Evolutionary conservation across 2,329 filamentous ascomycete species (phyloP).

Genomic region (Pleurostoma richardsiae): DNA sequence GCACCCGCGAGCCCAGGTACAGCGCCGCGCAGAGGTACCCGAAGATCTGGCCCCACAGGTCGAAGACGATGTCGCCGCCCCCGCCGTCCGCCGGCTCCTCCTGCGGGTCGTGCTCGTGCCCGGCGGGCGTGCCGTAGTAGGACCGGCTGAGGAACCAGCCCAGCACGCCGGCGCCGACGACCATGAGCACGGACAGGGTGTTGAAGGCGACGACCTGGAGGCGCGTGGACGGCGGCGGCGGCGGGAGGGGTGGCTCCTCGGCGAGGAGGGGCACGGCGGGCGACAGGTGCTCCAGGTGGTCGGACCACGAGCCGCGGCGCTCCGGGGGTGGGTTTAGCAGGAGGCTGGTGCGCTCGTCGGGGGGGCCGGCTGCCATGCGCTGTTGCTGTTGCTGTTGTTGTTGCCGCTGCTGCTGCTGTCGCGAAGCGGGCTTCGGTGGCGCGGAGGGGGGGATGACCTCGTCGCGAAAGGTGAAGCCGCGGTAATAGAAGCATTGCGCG

Average conservation of each 20-base stretch:
- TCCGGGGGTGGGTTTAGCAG: slow-evolving; percentile 39
- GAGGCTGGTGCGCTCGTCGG: slow-evolving; percentile 49
- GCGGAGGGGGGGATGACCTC: slow-evolving; percentile 34
- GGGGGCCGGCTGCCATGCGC: slow-evolving; percentile 25
- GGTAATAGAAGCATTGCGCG: slow-evolving; percentile 91
- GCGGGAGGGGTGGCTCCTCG: slow-evolving; percentile 35
- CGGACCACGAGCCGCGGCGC: slow-evolving; percentile 51
- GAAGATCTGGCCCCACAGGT: slow-evolving; percentile 78
- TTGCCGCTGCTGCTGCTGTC: slow-evolving; percentile 1
- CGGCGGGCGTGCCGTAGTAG: slow-evolving; percentile 31
- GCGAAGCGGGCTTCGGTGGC: slow-evolving; percentile 15
- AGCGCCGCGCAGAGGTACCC: slow-evolving; percentile 87
- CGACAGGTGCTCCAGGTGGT: slow-evolving; percentile 63
- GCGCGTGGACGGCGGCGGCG: slow-evolving; percentile 38
- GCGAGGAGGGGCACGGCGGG: slow-evolving; percentile 75
- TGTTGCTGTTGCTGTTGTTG: slow-evolving; percentile 1
- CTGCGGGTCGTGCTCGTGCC: slow-evolving; percentile 38
- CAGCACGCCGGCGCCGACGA: slow-evolving; percentile 74
- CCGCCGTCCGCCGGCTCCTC: slow-evolving; percentile 10
- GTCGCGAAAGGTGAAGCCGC: slow-evolving; percentile 68
- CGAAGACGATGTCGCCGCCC: slow-evolving; percentile 57
- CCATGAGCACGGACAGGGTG: slow-evolving; percentile 67
- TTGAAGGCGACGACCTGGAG: slow-evolving; percentile 68
- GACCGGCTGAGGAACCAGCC: slow-evolving; percentile 76
- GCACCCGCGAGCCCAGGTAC: slow-evolving; percentile 84